Evolutionary conservation across 2,329 filamentous ascomycete genomes (phyloP), one percentile per base, ranked within the genome.

Genomic region (Gnomoniopsis smithogilvyi): DNA sequence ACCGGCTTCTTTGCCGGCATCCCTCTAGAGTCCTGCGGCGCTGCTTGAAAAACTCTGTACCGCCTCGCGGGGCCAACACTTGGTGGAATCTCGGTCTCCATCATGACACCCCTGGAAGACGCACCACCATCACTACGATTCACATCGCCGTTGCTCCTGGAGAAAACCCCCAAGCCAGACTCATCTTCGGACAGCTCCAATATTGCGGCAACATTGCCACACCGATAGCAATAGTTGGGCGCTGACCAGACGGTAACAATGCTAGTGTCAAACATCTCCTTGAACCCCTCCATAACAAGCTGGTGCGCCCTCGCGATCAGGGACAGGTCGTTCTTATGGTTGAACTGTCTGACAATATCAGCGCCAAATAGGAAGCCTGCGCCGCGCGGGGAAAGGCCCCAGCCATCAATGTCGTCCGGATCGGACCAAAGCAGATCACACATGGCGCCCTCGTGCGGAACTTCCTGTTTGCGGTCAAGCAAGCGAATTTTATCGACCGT

Each of bases 1-100:
- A 96, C 92, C 3, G 95, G 95, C 75, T 98, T 98, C 83, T 99
- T 99, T 3, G 95, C 95, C 60, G 95, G 95, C 95, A 99, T 99
- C 4, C 95, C 95, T 67, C 95, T 84, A 1, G 90, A 92, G 73
- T 98, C 95, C 76, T 99, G 95, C 54, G 95, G 93, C 56, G 95
- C 95, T 0, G 95, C 95, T 69, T 98, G 93, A 71, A 99, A 99
- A 11, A 99, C 94, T 38, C 94, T 81, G 75, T 99, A 99, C 65
- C 95, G 81, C 67, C 95, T 83, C 3, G 93, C 95, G 1, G 95
- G 95, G 1, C 93, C 93, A 60, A 73, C 80, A 71, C 72, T 78
- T 59, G 65, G 72, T 56, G 69, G 73, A 33, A 75, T 71, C 53
- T 78, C 78, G 26, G 69, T 74, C 67, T 79, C 81, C 64, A 78